Evolutionary conservation across 768 basidiomycete genomes (phyloP), one percentile per base, ranked within the genome.

Genomic region (Calocybe gangraenosa): DNA sequence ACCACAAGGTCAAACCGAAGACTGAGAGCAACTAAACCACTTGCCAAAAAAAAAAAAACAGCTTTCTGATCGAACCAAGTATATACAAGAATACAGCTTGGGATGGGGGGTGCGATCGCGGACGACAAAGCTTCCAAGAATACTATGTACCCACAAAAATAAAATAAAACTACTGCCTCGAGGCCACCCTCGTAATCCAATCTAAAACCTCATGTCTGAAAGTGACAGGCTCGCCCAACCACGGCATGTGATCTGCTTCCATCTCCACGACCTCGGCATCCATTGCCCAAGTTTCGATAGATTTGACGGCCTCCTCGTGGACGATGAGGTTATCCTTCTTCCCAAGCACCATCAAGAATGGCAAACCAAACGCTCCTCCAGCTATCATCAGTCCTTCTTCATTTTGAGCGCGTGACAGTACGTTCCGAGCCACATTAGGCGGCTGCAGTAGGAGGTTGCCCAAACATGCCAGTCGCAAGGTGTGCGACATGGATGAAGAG

Each of bases 181-280:
- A 42, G 52, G 47, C 43, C 31, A 38, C 47, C 37, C 28, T 46
- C 39, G 39, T 47, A 30, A 63, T 31, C 61, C 62, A 64, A 23
- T 34, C 23, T 33, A 64, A 40, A 18, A 65, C 42, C 17, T 41
- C 52, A 9, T 48, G 42, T 38, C 58, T 53, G 45, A 63, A 63
- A 22, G 33, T 48, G 3, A 51, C 55, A 2, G 57, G 47, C 23
- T 55, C 39, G 28, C 51, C 50, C 37, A 64, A 42, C 61, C 62
- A 64, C 3, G 57, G 55, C 41, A 60, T 57, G 43, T 67, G 66
- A 37, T 61, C 64, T 14, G 55, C 59, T 10, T 61, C 48, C 10
- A 66, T 45, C 32, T 57, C 58, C 5, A 61, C 53, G 10, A 52
- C 45, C 15, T 38, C 57, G 40, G 55, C 39, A 42, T 61, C 49